Evolutionary conservation across 139 green algal species (phyloP).

Genomic region (Haematococcus lacustris): DNA sequence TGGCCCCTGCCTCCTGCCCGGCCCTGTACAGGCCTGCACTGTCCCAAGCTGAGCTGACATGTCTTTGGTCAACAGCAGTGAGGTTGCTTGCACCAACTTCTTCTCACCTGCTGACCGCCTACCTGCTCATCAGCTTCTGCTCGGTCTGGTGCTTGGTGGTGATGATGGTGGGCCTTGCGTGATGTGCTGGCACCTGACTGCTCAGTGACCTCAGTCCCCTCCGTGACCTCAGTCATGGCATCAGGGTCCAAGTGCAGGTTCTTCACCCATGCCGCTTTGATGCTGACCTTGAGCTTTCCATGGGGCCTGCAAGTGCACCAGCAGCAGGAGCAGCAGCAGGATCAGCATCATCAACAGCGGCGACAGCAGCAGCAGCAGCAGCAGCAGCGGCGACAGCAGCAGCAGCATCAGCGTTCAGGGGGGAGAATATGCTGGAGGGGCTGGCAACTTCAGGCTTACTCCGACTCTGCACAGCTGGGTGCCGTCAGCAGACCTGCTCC

Average conservation of each 20-base stretch:
- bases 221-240: constrained; percentile 25
- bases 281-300: constrained; percentile 46
- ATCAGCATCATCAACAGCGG: not conserved
- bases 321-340: not conserved
- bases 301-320: constrained; percentile 17
- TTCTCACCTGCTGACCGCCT: no score
- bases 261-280: constrained; percentile 37
- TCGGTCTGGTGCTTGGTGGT: no score
- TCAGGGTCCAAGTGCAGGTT: constrained; percentile 22
- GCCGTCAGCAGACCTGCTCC: no score
- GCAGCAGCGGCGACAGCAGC: not conserved
- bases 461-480: not conserved
- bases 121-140: no score
- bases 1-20: no score
- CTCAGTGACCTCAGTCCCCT: not conserved
- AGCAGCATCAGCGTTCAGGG: not conserved
- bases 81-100: no score
- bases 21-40: no score
- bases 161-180: no score
- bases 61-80: no score
- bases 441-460: not conserved
- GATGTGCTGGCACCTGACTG: no score
- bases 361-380: not conserved
- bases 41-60: no score
- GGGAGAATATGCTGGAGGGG: not conserved